Conservation (phyloP, 805 yeast genomes). For the Starmerella ratchasimensis region DNA sequence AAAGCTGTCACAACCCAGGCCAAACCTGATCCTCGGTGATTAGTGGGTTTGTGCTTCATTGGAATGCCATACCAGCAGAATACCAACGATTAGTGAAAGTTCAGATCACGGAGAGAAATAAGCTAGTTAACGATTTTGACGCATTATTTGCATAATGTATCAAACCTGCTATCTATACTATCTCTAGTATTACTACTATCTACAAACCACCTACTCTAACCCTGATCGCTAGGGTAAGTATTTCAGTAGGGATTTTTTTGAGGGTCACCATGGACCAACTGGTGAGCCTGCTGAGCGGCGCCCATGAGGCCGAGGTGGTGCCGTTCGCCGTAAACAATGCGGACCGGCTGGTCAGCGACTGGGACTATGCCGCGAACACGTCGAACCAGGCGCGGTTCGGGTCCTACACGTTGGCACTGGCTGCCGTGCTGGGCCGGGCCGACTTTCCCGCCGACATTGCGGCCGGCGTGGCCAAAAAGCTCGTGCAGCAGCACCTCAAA, state of each 20-base stretch:
- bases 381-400: constrained; percentile 17
- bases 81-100: no score
- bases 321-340: constrained; percentile 4
- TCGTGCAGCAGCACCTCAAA: constrained; percentile 45
- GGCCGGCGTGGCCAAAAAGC: constrained; percentile 33
- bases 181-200: neutral
- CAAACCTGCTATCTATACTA: no score
- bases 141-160: no score
- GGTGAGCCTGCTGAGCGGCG: constrained; percentile 7
- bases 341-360: constrained; percentile 17
- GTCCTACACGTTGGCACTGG: constrained; percentile 15
- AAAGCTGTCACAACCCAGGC: no score
- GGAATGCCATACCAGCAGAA: no score
- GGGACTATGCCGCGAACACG: constrained; percentile 21
- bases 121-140: no score
- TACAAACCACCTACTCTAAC: neutral
- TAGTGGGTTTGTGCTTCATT: no score
- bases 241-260: no score
- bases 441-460: constrained; percentile 6
- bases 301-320: constrained; percentile 1
- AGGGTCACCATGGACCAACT: constrained; percentile 15
- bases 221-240: no score
- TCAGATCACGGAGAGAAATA: neutral
- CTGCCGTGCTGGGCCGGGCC: constrained; percentile 6
- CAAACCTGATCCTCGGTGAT: no score